Percentiles rank a stretch among this genome's conserved stretches.
Conservation (phyloP, 345 rosid genomes). For the Lumnitzera racemosa region DNA sequence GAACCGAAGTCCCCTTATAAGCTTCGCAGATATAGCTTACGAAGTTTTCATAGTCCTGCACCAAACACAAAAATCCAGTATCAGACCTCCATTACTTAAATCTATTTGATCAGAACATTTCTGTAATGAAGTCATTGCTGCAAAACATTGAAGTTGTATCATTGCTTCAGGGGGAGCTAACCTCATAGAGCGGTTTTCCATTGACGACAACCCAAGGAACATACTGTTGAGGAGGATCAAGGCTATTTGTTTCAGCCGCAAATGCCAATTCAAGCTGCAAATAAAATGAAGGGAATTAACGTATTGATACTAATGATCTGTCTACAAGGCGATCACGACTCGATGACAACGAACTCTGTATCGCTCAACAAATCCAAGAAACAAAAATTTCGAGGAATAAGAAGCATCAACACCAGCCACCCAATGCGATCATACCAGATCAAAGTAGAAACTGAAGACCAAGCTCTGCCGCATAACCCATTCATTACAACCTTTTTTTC, state of each 20-base stretch:
- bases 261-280: conserved; percentile 75
- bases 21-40: conserved; percentile 77
- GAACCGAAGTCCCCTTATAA: conserved; percentile 40
- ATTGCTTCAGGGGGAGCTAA: conserved; percentile 18
- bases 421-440: no score
- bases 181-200: conserved; percentile 93
- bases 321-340: not conserved
- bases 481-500: no score
- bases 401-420: no score
- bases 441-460: no score
- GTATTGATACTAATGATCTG: not conserved
- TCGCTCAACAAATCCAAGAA: no score
- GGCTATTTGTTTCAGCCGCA: conserved; percentile 76
- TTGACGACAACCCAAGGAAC: conserved; percentile 97
- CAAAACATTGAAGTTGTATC: not conserved
- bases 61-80: not conserved
- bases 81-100: not conserved
- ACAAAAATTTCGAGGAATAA: no score
- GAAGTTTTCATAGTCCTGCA: conserved; percentile 71
- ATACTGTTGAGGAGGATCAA: conserved; percentile 76
- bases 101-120: no score
- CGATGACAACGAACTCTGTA: not conserved
- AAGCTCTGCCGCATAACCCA: no score
- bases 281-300: not conserved
- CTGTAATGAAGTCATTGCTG: not conserved